A percentile compares a stretch with the other conserved stretches of the same genome.
These are phyloP conservation scores for Acmispon strigosus DNA, from an alignment of 306 rosid species.

Conservation along the genomic window DNA sequence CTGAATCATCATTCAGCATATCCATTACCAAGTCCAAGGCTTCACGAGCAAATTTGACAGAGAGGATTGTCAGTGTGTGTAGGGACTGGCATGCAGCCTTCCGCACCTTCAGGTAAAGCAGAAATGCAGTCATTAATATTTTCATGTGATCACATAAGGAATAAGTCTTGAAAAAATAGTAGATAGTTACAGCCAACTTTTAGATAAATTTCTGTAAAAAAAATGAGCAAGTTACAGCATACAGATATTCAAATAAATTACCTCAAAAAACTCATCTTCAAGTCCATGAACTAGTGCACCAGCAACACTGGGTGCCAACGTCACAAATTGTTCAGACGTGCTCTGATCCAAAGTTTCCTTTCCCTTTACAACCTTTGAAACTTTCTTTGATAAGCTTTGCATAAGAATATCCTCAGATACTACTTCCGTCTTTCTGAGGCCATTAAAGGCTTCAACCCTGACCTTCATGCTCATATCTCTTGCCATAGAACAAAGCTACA, in stretches of 20 bases:
- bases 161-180: neutral
- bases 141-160: neutral
- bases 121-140: constrained; percentile 5
- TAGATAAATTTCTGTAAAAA: neutral
- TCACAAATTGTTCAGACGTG: constrained; percentile 40
- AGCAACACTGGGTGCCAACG: constrained; percentile 49
- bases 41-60: constrained; percentile 53
- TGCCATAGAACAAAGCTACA: constrained; percentile 75
- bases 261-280: constrained; percentile 94
- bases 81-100: constrained; percentile 66
- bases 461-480: constrained; percentile 90
- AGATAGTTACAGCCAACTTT: neutral
- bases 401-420: constrained; percentile 73
- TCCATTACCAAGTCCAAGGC: constrained; percentile 65
- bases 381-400: constrained; percentile 79
- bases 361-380: constrained; percentile 36
- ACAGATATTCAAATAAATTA: constrained; percentile 21
- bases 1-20: constrained; percentile 67
- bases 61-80: constrained; percentile 42
- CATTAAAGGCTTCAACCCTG: constrained; percentile 61
- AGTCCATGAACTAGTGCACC: constrained; percentile 87
- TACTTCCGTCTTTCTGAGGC: constrained; percentile 48
- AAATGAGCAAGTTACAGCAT: neutral
- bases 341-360: constrained; percentile 33
- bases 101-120: constrained; percentile 58